Percentiles rank a stretch among this genome's conserved stretches.
These are phyloP conservation scores for Knoxdaviesia proteae DNA, from an alignment of 2,329 filamentous ascomycete species.

Conservation along the genomic window DNA sequence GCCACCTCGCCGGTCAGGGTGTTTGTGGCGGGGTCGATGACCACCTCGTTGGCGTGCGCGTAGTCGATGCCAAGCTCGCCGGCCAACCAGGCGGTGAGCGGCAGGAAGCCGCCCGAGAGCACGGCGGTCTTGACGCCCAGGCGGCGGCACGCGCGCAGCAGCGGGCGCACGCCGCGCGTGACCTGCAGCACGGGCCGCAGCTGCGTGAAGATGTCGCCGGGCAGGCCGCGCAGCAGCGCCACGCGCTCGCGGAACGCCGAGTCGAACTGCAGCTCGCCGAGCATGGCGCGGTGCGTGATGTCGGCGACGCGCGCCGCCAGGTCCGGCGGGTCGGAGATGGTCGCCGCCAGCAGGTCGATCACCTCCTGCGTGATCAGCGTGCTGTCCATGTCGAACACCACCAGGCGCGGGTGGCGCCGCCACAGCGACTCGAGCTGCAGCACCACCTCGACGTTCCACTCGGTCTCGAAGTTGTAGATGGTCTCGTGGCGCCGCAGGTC, in stretches of 20 bases:
- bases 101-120: slow-evolving; percentile 77
- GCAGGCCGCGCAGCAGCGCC: slow-evolving; percentile 59
- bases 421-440: slow-evolving; percentile 55
- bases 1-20: slow-evolving; percentile 52
- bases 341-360: slow-evolving; percentile 81
- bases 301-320: slow-evolving; percentile 65
- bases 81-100: slow-evolving; percentile 73
- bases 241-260: slow-evolving; percentile 65
- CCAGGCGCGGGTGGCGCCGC: slow-evolving; percentile 62
- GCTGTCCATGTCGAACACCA: slow-evolving; percentile 97
- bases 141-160: slow-evolving; percentile 53
- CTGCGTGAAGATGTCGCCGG: slow-evolving; percentile 56
- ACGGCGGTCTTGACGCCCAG: slow-evolving; percentile 79
- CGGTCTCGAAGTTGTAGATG: slow-evolving; percentile 65
- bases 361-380: slow-evolving; percentile 95
- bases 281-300: slow-evolving; percentile 88
- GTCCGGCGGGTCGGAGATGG: slow-evolving; percentile 45
- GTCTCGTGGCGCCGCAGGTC: slow-evolving; percentile 64
- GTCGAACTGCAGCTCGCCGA: slow-evolving; percentile 85
- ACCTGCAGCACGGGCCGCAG: slow-evolving; percentile 58
- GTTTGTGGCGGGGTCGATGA: slow-evolving; percentile 31
- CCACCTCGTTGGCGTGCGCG: slow-evolving; percentile 70
- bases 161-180: slow-evolving; percentile 56
- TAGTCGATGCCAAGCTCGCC: slow-evolving; percentile 66
- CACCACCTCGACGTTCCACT: slow-evolving; percentile 75